These are phyloP conservation scores for Vanderwaltozyma verrucispora DNA, from an alignment of 805 yeast species.

Conservation along the genomic window DNA sequence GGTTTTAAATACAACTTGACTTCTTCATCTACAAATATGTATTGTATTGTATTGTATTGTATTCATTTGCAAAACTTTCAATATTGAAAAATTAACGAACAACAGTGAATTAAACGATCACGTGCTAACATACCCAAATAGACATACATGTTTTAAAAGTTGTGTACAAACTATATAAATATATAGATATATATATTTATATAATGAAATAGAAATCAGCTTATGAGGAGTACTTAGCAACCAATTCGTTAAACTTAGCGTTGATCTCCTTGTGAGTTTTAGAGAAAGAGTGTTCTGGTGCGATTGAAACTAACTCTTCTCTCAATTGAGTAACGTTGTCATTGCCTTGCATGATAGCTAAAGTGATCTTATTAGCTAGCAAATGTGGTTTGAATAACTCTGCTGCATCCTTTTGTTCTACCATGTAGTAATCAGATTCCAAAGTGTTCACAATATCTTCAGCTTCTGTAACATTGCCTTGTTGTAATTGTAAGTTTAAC, in stretches of 20 bases:
- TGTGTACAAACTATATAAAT: not conserved
- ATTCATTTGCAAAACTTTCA: too few relatives aligned
- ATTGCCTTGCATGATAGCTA: constrained; percentile 48
- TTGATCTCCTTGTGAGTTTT: constrained; percentile 52
- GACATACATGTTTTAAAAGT: too few relatives aligned
- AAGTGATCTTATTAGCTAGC: constrained; percentile 56
- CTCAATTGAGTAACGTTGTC: constrained; percentile 34
- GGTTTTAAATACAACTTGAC: too few relatives aligned
- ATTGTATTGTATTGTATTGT: too few relatives aligned
- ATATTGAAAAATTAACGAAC: too few relatives aligned
- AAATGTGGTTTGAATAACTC: constrained; percentile 35
- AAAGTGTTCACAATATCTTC: constrained; percentile 46
- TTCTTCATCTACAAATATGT: too few relatives aligned
- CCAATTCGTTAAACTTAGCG: constrained; percentile 57
- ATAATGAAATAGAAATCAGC: too few relatives aligned
- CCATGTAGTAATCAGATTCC: constrained; percentile 33
- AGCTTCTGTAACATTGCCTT: constrained; percentile 77
- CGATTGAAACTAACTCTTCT: constrained; percentile 34
- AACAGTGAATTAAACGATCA: too few relatives aligned
- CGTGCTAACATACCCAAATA: too few relatives aligned
- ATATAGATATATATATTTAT: too few relatives aligned
- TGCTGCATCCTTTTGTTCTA: constrained; percentile 22
- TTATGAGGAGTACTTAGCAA: constrained; percentile 38
- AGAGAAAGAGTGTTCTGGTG: constrained; percentile 49
- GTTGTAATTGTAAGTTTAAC: constrained; percentile 65